Evolutionary conservation across 139 green algal species (phyloP).

Genomic region (Ettlia oleoabundans): DNA sequence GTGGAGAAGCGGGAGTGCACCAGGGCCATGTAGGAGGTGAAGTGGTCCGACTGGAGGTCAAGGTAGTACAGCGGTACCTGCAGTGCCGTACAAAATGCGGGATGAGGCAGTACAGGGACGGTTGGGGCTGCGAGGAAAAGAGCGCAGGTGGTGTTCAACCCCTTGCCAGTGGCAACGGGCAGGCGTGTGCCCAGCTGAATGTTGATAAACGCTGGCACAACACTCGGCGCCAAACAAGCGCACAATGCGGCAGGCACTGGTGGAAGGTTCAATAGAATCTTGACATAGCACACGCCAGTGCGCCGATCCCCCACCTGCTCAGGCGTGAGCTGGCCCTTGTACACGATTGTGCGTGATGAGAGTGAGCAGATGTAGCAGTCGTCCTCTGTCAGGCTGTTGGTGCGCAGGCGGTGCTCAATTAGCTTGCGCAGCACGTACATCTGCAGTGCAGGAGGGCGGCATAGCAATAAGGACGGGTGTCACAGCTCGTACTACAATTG

Average conservation of each 20-base stretch:
- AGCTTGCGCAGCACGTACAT: conserved; percentile 89
- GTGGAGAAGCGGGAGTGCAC: conserved; percentile 97
- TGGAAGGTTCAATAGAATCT: too few relatives aligned
- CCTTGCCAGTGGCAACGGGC: too few relatives aligned
- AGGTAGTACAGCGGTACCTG: conserved; percentile 88
- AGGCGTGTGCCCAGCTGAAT: too few relatives aligned
- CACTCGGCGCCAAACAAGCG: too few relatives aligned
- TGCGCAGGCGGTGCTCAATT: conserved; percentile 67
- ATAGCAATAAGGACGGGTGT: too few relatives aligned
- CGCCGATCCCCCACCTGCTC: conserved; percentile 61
- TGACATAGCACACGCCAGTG: neutral
- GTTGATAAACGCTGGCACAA: too few relatives aligned
- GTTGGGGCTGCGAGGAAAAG: neutral
- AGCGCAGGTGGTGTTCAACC: neutral
- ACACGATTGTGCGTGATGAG: conserved; percentile 89
- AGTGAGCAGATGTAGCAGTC: conserved; percentile 95
- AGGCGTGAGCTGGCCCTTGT: conserved; percentile 97
- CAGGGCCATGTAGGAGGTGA: conserved; percentile 91
- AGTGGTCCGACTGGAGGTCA: conserved; percentile 82
- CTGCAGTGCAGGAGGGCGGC: conserved; percentile 60
- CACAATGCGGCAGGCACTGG: too few relatives aligned
- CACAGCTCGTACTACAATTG: too few relatives aligned
- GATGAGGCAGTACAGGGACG: neutral
- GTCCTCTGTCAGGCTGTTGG: conserved; percentile 55
- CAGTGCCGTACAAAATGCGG: too few relatives aligned